Base-by-base conservation (phyloP, 208 protist species). In the Leishmania martiniquensis region DNA sequence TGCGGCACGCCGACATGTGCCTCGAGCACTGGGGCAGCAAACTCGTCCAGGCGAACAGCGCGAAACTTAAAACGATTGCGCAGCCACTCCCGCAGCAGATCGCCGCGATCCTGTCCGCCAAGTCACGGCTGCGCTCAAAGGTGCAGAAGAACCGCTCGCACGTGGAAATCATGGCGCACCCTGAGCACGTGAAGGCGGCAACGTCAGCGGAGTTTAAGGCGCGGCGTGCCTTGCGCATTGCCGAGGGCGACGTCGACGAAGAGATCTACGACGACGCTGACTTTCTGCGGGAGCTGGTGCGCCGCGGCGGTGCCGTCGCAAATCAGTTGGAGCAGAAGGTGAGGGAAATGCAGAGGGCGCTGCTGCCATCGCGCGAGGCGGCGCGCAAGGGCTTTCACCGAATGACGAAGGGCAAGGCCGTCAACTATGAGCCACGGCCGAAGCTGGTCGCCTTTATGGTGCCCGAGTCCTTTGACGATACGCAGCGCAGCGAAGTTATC, bases 371-470 rank as follows among this genome's bases (percentile, higher is more conserved):
- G 25, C 82, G 63, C 59, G 86, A 83, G 39, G 79, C 81, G 7
- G 67, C 82, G 17, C 91, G 88, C 60, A 90, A 91, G 65, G 91
- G 91, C 0, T 96, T 96, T 66, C 91, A 97, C 63, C 49, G 89
- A 20, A 67, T 94, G 39, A 97, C 93, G 34, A 97, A 97, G 82
- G 93, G 93, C 20, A 91, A 92, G 68, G 72, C 87, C 15, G 84
- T 97, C 4, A 88, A 89, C 77, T 97, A 95, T 72, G 91, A 94
- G 75, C 89, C 91, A 52, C 80, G 89, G 29, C 91, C 90, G 42
- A 95, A 95, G 87, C 69, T 97, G 12, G 91, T 97, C 25, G 91
- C 91, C 29, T 97, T 97, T 66, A 83, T 93, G 47, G 76, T 95
- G 67, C 82, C 91, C 0, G 82, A 93, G 69, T 73, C 87, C 2